Percentiles rank a stretch among this genome's conserved stretches.
These are phyloP conservation scores for Monosporascus sp. DNA, from an alignment of 2,329 filamentous ascomycete species.

Conservation along the genomic window DNA sequence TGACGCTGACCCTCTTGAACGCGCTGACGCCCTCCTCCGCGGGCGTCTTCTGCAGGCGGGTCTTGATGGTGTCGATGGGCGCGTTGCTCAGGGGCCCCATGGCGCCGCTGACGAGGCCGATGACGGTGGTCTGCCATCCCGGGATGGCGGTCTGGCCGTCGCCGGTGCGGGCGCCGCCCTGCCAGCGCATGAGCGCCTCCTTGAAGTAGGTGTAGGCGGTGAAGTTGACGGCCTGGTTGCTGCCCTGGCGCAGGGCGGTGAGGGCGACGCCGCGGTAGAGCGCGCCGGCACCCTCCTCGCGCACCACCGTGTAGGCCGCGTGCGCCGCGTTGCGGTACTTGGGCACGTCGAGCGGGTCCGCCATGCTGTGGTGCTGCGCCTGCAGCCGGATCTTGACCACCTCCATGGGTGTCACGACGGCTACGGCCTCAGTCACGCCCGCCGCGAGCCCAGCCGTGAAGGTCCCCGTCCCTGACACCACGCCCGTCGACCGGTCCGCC, in stretches of 20 bases:
- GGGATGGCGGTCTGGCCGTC: constrained; percentile 53
- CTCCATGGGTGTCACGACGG: constrained; percentile 97
- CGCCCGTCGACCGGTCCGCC: constrained; percentile 60
- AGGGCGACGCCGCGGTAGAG: constrained; percentile 91
- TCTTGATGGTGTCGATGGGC: constrained; percentile 99
- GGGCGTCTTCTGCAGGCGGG: constrained; percentile 83
- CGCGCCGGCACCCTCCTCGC: constrained; percentile 82
- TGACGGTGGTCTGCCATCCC: constrained; percentile 82
- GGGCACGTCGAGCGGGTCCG: constrained; percentile 89
- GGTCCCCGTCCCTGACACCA: constrained; percentile 65
- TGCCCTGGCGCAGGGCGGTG: constrained; percentile 89
- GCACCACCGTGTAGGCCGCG: constrained; percentile 78
- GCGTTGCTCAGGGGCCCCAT: constrained; percentile 96
- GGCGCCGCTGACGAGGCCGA: constrained; percentile 85
- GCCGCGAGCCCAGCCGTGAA: constrained; percentile 74
- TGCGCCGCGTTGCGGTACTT: constrained; percentile 95
- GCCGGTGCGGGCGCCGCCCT: constrained; percentile 29
- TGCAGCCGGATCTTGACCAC: constrained; percentile 98
- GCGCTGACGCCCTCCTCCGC: constrained; percentile 78
- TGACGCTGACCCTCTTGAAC: constrained; percentile 68
- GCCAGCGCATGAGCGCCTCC: constrained; percentile 61
- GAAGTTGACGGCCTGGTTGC: constrained; percentile 98
- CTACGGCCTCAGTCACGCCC: constrained; percentile 92
- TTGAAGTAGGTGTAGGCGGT: constrained; percentile 96
- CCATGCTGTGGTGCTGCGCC: constrained; percentile 96